phyloP scores from a whole-genome alignment of 176 grass and related monocot genomes.

The Musa itinerans region DNA sequence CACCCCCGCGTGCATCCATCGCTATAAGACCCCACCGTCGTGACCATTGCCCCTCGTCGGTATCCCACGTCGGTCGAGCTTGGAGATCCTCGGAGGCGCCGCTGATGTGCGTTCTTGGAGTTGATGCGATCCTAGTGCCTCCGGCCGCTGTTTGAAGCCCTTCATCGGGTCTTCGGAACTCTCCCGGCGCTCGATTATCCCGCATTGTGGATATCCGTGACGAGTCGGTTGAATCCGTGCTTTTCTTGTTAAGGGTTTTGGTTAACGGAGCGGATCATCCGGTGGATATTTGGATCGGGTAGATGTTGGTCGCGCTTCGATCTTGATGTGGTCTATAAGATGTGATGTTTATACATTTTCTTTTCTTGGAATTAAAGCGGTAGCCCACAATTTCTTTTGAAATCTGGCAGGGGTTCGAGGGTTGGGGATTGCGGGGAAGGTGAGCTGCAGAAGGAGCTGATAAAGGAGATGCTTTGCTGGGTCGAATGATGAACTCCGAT shows the following conservation, averaged over 20 bases:
- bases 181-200: background rate
- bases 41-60: background rate
- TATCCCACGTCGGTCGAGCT: background rate
- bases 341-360: background rate
- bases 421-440: background rate
- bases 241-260: background rate
- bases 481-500: slow-evolving; percentile 54
- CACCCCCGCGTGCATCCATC: background rate
- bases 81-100: background rate
- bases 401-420: background rate
- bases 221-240: background rate
- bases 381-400: background rate
- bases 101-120: background rate
- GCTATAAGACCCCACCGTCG: slow-evolving; percentile 1
- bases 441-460: background rate
- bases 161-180: background rate
- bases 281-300: background rate
- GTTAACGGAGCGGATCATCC: background rate
- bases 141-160: background rate
- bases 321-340: background rate
- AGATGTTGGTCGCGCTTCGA: slow-evolving; percentile 5
- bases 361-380: background rate
- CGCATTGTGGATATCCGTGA: background rate
- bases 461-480: slow-evolving; percentile 1
- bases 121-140: background rate